Percentiles rank a stretch among this genome's conserved stretches.
Conservation (phyloP, 805 yeast species). For the Candida qinlingensis region DNA sequence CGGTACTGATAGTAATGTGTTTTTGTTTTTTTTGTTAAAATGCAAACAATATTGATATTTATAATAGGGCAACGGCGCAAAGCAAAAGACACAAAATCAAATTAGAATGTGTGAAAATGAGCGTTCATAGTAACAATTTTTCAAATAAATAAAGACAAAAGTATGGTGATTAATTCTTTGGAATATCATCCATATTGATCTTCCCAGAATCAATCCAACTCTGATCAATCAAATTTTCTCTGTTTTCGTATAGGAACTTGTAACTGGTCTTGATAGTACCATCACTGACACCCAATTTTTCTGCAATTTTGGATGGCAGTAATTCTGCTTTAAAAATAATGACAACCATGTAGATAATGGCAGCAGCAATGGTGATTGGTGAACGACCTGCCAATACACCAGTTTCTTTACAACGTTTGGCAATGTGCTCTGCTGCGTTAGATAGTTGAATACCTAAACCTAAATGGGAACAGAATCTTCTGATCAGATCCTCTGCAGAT, state of each 20-base stretch:
- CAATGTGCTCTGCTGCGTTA: slow-evolving; percentile 89
- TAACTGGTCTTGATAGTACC: slow-evolving; percentile 94
- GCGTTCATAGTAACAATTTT: too few species aligned
- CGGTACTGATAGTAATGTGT: too few species aligned
- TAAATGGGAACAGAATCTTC: slow-evolving; percentile 93
- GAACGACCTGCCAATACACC: slow-evolving; percentile 96
- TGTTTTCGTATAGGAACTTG: slow-evolving; percentile 72
- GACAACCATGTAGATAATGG: slow-evolving; percentile 91
- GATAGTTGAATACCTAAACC: slow-evolving; percentile 82
- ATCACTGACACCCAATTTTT: slow-evolving; percentile 92
- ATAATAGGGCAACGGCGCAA: too few species aligned
- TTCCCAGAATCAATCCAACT: slow-evolving; percentile 68
- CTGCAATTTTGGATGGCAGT: slow-evolving; percentile 77
- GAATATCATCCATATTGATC: slow-evolving; percentile 42
- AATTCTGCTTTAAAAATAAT: slow-evolving; percentile 77
- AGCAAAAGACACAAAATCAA: too few species aligned
- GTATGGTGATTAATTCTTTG: slow-evolving; percentile 7
- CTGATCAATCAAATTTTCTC: slow-evolving; percentile 67
- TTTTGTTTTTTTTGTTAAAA: too few species aligned
- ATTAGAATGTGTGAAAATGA: too few species aligned
- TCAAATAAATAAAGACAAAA: too few species aligned
- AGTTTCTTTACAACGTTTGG: slow-evolving; percentile 80
- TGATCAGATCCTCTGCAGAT: slow-evolving; percentile 88
- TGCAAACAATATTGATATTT: too few species aligned
- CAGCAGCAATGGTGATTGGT: slow-evolving; percentile 96